phyloP scores from a whole-genome alignment of 2,329 filamentous ascomycete species.

The Periconia macrospinosa region DNA sequence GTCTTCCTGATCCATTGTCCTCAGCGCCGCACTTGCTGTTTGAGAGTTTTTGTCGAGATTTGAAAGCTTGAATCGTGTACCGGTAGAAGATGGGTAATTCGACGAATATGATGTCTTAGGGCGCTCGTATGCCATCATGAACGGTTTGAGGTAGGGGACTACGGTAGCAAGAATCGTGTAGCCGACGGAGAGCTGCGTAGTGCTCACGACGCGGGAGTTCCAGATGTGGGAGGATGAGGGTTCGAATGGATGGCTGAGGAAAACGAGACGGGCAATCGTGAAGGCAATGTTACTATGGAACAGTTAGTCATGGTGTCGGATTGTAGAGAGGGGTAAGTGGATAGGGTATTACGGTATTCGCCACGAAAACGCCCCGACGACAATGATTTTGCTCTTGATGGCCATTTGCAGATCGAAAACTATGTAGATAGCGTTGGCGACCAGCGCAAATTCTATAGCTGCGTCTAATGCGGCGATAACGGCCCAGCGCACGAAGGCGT shows the following conservation, averaged over 20 bases:
- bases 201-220: slow-evolving; percentile 3
- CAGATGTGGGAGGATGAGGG: slow-evolving; percentile 2
- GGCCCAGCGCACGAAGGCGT: background rate
- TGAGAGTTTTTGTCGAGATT: background rate
- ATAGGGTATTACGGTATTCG: background rate
- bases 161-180: slow-evolving; percentile 6
- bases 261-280: slow-evolving; percentile 1
- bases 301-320: background rate
- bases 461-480: background rate
- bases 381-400: slow-evolving; percentile 1
- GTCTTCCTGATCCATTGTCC: background rate
- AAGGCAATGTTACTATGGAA: slow-evolving; percentile 2
- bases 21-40: background rate
- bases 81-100: background rate
- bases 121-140: slow-evolving; percentile 11
- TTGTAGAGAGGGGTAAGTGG: background rate
- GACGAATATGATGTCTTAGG: background rate
- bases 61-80: background rate
- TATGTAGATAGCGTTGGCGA: background rate
- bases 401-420: slow-evolving; percentile 1
- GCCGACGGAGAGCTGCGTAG: slow-evolving; percentile 7
- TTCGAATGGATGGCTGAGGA: background rate
- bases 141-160: slow-evolving; percentile 10
- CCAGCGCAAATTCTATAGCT: background rate
- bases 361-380: background rate